Evolutionary conservation across 2,329 filamentous ascomycete genomes (phyloP).

Genomic region (Fusarium nelsonii): DNA sequence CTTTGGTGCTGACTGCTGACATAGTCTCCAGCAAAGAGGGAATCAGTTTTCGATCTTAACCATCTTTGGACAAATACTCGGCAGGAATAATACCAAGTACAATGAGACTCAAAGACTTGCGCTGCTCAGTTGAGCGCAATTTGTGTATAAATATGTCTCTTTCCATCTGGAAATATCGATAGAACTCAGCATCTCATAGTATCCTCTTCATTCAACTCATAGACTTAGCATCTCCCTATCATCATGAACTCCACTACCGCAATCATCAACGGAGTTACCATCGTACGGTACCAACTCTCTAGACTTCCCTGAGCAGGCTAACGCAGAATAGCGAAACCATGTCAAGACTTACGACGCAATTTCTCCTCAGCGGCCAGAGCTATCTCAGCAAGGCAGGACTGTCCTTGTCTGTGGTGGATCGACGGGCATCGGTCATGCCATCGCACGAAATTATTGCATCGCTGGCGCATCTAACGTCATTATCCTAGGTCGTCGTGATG

Average conservation of each 20-base stretch:
- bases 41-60: background rate
- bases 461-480: conserved; percentile 56
- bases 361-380: conserved; percentile 52
- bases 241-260: conserved; percentile 14
- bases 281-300: background rate
- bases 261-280: conserved; percentile 11
- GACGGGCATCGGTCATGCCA: conserved; percentile 73
- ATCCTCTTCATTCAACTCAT: background rate
- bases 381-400: conserved; percentile 60
- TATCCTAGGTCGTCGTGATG: conserved; percentile 50
- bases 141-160: background rate
- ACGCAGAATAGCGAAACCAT: conserved; percentile 42
- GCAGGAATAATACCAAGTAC: background rate
- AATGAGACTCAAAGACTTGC: fast-evolving
- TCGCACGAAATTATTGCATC: conserved; percentile 67
- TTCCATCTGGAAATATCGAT: background rate
- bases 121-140: background rate
- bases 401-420: conserved; percentile 77
- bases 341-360: conserved; percentile 54
- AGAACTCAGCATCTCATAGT: background rate
- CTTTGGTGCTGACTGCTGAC: background rate
- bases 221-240: background rate
- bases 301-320: background rate
- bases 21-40: too few relatives aligned
- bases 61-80: conserved; percentile 1